Conservation (phyloP, 305 asterid genomes). For the Solanum hybrid region DNA sequence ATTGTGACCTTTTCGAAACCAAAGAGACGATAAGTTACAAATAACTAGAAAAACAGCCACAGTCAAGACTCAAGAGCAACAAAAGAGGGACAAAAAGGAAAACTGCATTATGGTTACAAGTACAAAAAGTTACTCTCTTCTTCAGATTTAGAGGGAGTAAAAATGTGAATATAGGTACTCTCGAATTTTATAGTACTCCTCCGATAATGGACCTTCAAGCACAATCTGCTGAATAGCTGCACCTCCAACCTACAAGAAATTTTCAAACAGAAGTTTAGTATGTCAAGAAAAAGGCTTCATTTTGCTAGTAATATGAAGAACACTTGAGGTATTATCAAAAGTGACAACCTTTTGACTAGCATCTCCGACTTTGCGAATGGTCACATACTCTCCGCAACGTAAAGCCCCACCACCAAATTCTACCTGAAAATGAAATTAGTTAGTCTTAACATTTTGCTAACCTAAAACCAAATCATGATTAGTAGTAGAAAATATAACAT, state of each 20-base stretch:
- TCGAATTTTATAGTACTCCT: constrained; percentile 77
- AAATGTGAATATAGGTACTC: constrained; percentile 79
- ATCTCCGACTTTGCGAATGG: constrained; percentile 91
- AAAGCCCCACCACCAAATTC: constrained; percentile 84
- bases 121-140: neutral
- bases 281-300: neutral
- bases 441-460: neutral
- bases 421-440: constrained; percentile 33
- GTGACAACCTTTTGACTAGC: constrained; percentile 72
- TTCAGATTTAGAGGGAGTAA: constrained; percentile 50
- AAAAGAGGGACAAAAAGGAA: neutral
- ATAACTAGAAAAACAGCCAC: neutral
- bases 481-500: neutral
- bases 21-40: neutral
- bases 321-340: constrained; percentile 3
- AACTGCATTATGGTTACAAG: neutral
- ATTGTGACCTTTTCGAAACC: neutral
- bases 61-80: neutral
- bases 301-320: neutral
- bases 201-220: constrained; percentile 93
- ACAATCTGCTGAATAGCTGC: constrained; percentile 68
- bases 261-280: neutral
- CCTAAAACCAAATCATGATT: neutral
- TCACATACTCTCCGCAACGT: constrained; percentile 87
- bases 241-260: constrained; percentile 61